Base-by-base conservation (phyloP, 2,329 filamentous ascomycete genomes). In the Ophiocordyceps sinensis region DNA sequence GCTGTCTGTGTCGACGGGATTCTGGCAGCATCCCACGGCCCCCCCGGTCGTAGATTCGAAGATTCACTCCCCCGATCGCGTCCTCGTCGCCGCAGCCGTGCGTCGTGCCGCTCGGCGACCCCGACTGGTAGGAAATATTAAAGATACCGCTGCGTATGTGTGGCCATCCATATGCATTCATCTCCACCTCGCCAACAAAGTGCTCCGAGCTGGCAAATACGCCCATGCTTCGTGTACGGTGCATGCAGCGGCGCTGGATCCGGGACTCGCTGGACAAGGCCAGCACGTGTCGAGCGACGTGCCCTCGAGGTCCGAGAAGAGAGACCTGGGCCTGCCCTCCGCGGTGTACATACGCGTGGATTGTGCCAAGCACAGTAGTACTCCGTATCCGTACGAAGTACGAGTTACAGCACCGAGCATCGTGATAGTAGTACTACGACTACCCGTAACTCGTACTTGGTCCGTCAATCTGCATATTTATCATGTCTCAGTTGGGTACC, bases 101-200 rank as follows among this genome's bases (percentile, higher is more conserved):
- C 36, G 21, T 42, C 23, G 40, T 38, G 28, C 29, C 40, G 36
- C 23, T 39, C 41, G 41, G 41, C 32, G 41, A 39, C 41, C 30
- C 41, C 41, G 41, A 36, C 31, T 26, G 39, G 32, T 15, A 35
- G 17, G 32, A 15, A 35, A n/a, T 17, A 35, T n/a, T 10, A 17
- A 7, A 15, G 17, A 15, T 3, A 35, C 32, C 9, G 32, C 9
- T 35, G 32, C 32, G 32, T 35, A 15, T 35, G 32, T 14, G 32
- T 21, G 35, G 12, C 8, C 17, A n/a, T n/a, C n/a, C n/a, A 13
- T 36, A 19, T 23, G 35, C 19, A 13, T 36, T 3, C 15, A 36
- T 11, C 7, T 19, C 10, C 15, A 7, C 5, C n/a, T 2, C 10
- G 28, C 28, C 13, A 42, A 23, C 36, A 28, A 17, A 17, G 29